Conservation (phyloP, 345 rosid genomes). For the Cardamine chenopodiifolia region DNA sequence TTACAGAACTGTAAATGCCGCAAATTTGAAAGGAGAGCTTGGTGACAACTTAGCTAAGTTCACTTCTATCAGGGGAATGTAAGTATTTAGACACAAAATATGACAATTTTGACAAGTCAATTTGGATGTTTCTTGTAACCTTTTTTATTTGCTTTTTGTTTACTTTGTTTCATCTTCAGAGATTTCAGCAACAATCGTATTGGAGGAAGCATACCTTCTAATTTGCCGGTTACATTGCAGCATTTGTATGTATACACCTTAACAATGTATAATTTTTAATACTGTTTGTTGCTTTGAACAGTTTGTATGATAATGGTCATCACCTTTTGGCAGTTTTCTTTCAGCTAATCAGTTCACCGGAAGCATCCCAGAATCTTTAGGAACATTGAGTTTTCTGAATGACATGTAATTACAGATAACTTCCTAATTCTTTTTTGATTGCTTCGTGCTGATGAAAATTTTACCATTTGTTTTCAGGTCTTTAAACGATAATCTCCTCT, state of each 20-base stretch:
- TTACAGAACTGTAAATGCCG: slow-evolving; percentile 76
- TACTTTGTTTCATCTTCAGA: slow-evolving; percentile 49
- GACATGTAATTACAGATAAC: slow-evolving; percentile 60
- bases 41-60: slow-evolving; percentile 69
- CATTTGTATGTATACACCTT: slow-evolving; percentile 42
- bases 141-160: slow-evolving; percentile 13
- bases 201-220: slow-evolving; percentile 87
- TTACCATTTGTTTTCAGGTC: slow-evolving; percentile 63
- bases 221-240: slow-evolving; percentile 74
- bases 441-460: neutral
- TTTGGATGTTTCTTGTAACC: slow-evolving; percentile 20
- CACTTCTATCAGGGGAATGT: slow-evolving; percentile 78
- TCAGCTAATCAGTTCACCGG: slow-evolving; percentile 86
- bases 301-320: slow-evolving; percentile 44
- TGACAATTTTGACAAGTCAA: neutral
- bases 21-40: slow-evolving; percentile 91
- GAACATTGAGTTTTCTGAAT: slow-evolving; percentile 59
- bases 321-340: slow-evolving; percentile 81
- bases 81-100: slow-evolving; percentile 40
- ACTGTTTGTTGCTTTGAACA: slow-evolving; percentile 9
- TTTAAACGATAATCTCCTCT: slow-evolving; percentile 69
- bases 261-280: neutral
- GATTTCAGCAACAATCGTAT: slow-evolving; percentile 90
- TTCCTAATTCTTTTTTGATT: neutral
- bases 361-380: slow-evolving; percentile 81